Conservation (phyloP, 345 rosid genomes). For the Eucalyptus tenuipes region DNA sequence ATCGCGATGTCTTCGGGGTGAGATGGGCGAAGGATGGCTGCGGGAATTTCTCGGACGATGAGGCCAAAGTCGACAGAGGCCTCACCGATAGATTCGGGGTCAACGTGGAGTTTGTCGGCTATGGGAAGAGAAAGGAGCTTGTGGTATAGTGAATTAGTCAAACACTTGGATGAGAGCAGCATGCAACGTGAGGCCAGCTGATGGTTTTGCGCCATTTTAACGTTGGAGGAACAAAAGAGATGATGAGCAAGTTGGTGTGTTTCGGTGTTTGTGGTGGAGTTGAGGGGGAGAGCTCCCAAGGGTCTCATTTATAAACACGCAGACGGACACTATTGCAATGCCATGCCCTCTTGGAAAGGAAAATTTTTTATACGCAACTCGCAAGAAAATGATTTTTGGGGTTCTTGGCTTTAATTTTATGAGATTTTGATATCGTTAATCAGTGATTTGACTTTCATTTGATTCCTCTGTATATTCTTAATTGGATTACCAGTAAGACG, state of each 20-base stretch:
- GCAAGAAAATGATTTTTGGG: not conserved
- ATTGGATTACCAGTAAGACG: not conserved
- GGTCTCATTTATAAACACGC: not conserved
- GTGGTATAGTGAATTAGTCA: not conserved
- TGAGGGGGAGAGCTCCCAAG: not conserved
- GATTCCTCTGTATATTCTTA: not conserved
- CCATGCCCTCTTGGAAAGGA: not conserved
- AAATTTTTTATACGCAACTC: not conserved
- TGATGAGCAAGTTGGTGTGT: not conserved
- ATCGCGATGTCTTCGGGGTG: not conserved
- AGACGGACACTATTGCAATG: not conserved
- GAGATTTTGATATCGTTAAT: not conserved
- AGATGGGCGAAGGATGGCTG: conserved; percentile 16
- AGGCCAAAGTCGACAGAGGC: conserved; percentile 24
- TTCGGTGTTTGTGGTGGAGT: not conserved
- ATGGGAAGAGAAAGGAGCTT: not conserved
- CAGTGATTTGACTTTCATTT: not conserved
- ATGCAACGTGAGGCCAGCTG: not conserved
- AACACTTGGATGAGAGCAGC: not conserved
- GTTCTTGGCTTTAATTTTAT: not conserved
- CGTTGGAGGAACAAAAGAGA: not conserved
- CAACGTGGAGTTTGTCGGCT: not conserved
- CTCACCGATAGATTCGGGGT: conserved; percentile 1
- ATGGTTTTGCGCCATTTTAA: not conserved
- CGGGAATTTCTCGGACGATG: conserved; percentile 9